Percentiles rank a stretch among this genome's conserved stretches.
phyloP scores from a whole-genome alignment of 2,329 filamentous ascomycete genomes.

The Aspergillus ochraceus region DNA sequence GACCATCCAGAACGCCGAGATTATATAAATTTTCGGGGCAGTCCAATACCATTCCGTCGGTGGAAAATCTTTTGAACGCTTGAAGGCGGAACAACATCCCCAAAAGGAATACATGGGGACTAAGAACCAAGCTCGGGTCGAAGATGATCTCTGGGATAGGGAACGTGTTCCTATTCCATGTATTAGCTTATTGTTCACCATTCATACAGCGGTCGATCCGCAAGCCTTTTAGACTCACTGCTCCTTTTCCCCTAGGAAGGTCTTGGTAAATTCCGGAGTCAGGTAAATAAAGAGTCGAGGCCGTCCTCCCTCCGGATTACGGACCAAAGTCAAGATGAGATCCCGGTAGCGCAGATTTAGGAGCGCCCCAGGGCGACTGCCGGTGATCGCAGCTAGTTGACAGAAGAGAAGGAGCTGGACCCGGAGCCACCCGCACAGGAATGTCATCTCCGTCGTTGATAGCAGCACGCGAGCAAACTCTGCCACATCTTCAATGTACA shows the following conservation, averaged over 20 bases:
- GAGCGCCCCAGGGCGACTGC: constrained; percentile 21
- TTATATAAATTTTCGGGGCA: constrained; percentile 36
- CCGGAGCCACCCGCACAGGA: constrained; percentile 26
- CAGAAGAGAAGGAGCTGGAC: constrained; percentile 17
- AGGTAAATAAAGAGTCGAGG: constrained; percentile 25
- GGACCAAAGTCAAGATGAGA: constrained; percentile 26
- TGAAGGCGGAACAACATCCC: constrained; percentile 29
- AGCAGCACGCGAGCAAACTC: constrained; percentile 31
- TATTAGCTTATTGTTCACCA: neutral
- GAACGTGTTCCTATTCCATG: neutral
- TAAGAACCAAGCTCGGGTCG: neutral
- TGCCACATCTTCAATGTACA: constrained; percentile 34
- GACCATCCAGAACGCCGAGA: constrained; percentile 31
- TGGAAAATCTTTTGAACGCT: constrained; percentile 30
- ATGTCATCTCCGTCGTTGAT: constrained; percentile 31
- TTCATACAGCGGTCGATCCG: neutral
- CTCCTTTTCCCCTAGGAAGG: constrained; percentile 24
- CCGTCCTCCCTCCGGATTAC: constrained; percentile 14
- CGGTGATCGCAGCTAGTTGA: constrained; percentile 15
- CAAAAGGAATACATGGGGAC: neutral
- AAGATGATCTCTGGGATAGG: neutral
- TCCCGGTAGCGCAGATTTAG: constrained; percentile 26
- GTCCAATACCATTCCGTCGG: constrained; percentile 26
- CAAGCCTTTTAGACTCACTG: constrained; percentile 13
- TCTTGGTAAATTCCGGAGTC: constrained; percentile 25